Base-by-base conservation (phyloP, 2,329 filamentous ascomycete genomes). In the Colletotrichum lindemuthianum region DNA sequence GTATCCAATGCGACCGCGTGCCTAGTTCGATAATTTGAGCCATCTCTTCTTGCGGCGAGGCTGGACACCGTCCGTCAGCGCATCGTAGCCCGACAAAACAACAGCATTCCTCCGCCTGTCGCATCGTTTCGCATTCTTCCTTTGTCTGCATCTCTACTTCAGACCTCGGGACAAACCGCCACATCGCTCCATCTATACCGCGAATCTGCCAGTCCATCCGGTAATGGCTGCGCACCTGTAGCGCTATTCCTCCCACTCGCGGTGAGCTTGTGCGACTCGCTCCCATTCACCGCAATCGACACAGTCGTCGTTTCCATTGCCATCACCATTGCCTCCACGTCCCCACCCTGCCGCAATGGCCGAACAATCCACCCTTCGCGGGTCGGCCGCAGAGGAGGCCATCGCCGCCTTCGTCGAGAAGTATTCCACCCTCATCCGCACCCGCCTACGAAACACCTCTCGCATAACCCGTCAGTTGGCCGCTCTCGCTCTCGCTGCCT, bases 361-460 rank as follows among this genome's bases (percentile, higher is more conserved):
- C 68, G 53, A 59, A 50, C 94, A 97, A 81, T 97, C 95, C 60
- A 97, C 91, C 6, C 84, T 97, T 70, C 88, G 88, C 69, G 82
- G 84, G 70, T 85, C 86, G 70, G 84, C 82, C 51, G 85, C 87
- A 70, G 86, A 91, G 76, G 88, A 91, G 77, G 86, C 90, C 72
- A 81, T 93, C 72, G 83, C 87, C 39, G 81, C 82, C 47, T 86
- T 93, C 59, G 75, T 89, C 71, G 82, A 87, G 56, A 88, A 86
- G 71, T 90, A 89, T 78, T 76, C 81, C 15, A 75, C 77, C 24
- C 76, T 86, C 53, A 76, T 89, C 57, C 81, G 82, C 67, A 78
- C 81, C 63, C 83, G 82, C 40, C 74, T 94, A 60, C 84, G 84
- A 65, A 83, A 82, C 63, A 91, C 91, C 4, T 91, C 93, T 4